phyloP scores from a whole-genome alignment of 345 rosid genomes.

The Rhodamnia argentea region DNA sequence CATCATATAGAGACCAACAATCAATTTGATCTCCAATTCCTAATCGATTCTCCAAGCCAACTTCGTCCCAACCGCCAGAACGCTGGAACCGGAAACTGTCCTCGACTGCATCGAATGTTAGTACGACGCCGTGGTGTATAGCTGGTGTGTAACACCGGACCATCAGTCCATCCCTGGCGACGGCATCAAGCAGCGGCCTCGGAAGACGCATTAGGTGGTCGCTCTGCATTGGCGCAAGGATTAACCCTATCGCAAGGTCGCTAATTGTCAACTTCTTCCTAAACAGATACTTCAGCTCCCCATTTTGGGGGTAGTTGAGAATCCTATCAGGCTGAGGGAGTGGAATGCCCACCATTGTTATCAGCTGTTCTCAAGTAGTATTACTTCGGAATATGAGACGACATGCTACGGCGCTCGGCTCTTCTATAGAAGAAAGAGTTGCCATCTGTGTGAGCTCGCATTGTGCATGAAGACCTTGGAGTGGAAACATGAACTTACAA shows the following conservation, averaged over 20 bases:
- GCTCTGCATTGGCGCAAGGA: neutral
- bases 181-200: neutral
- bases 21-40: neutral
- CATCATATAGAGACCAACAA: neutral
- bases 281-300: neutral
- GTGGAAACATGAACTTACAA: neutral
- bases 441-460: neutral
- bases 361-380: neutral
- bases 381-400: neutral
- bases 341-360: rapidly evolving
- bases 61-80: neutral
- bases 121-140: neutral
- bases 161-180: neutral
- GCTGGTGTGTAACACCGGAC: neutral
- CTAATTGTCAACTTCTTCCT: neutral
- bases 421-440: neutral
- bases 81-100: neutral
- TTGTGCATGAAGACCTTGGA: neutral
- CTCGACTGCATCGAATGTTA: neutral
- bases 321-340: neutral
- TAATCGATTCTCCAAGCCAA: neutral
- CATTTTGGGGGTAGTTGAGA: neutral
- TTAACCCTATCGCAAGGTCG: neutral
- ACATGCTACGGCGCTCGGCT: neutral
- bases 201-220: neutral